phyloP scores from a whole-genome alignment of 305 asterid genomes.

The Solanum hybrid region DNA sequence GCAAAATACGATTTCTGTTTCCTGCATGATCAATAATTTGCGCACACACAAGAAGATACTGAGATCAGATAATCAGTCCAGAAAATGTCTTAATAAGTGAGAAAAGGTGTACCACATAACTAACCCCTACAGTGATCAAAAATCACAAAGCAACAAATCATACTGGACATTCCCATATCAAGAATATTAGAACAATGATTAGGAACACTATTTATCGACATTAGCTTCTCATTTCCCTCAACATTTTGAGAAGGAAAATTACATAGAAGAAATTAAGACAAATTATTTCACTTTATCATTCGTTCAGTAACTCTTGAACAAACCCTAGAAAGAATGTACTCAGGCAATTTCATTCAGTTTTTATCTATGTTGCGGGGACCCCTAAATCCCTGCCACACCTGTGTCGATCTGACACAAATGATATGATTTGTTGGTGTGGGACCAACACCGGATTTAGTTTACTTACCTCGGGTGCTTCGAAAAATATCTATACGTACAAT shows the following conservation, averaged over 20 bases:
- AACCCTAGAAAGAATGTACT: background rate
- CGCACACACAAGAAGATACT: background rate
- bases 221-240: background rate
- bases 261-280: background rate
- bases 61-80: background rate
- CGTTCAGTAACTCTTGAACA: background rate
- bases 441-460: background rate
- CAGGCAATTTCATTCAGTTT: background rate
- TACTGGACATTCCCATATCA: background rate
- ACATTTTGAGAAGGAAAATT: background rate
- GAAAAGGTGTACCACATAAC: background rate
- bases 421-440: background rate
- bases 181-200: background rate
- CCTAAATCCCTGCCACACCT: background rate
- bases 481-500: background rate
- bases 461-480: background rate
- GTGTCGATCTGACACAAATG: background rate
- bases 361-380: background rate
- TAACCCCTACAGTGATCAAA: background rate
- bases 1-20: constrained; percentile 57
- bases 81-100: background rate
- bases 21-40: constrained; percentile 40
- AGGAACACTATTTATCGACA: background rate
- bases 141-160: background rate
- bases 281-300: background rate